A percentile compares a stretch with the other conserved stretches of the same genome.
Conservation (phyloP, 2,329 filamentous ascomycete genomes). For the Epicoccum sorghinum region DNA sequence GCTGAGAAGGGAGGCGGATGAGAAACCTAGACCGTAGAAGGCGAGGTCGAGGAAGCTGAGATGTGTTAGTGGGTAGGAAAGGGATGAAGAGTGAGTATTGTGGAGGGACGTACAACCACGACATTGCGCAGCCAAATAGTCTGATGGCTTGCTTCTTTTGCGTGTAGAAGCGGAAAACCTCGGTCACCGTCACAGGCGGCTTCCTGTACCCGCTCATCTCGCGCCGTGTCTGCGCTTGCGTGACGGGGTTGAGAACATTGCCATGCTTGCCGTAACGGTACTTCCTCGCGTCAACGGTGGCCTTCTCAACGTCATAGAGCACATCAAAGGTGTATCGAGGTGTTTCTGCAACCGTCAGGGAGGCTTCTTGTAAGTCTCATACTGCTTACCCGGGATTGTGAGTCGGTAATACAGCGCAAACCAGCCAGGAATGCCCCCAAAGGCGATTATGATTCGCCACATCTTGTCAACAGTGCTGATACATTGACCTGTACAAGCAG, state of each 20-base stretch:
- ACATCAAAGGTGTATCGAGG: conserved; percentile 89
- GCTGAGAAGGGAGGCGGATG: conserved; percentile 74
- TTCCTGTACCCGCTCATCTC: conserved; percentile 45
- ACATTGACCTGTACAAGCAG: conserved; percentile 68
- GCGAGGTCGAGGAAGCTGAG: conserved; percentile 65
- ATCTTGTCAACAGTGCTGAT: conserved; percentile 80
- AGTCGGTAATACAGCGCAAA: conserved; percentile 85
- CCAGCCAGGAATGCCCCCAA: conserved; percentile 79
- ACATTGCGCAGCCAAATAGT: conserved; percentile 76
- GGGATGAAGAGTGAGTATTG: neutral
- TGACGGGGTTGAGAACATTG: conserved; percentile 68
- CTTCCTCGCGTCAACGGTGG: conserved; percentile 71
- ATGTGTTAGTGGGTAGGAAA: neutral
- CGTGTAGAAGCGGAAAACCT: conserved; percentile 73
- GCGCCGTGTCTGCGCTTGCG: conserved; percentile 62
- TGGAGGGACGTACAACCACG: conserved; percentile 66
- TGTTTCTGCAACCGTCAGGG: conserved; percentile 61
- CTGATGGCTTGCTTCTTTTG: conserved; percentile 73
- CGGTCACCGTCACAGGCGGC: conserved; percentile 48
- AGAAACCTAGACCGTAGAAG: conserved; percentile 67
- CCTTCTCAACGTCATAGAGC: conserved; percentile 68
- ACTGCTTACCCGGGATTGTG: conserved; percentile 67
- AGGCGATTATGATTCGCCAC: conserved; percentile 82
- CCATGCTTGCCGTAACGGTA: conserved; percentile 69
- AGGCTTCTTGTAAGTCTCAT: neutral